phyloP scores from a whole-genome alignment of 352 stramenopile genomes.

The Albugo laibachii region DNA sequence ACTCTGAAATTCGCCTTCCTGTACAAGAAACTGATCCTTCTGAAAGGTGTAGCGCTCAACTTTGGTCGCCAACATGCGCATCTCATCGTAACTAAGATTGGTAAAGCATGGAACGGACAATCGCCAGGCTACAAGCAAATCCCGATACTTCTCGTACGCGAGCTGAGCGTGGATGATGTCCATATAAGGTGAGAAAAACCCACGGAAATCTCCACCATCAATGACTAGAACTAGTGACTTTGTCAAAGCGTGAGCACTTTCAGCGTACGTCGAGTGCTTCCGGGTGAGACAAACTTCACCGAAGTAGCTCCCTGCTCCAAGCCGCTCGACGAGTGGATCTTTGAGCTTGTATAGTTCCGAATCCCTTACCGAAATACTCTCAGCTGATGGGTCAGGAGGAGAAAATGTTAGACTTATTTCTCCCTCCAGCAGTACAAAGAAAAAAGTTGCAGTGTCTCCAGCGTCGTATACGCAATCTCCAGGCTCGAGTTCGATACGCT shows the following conservation, averaged over 20 bases:
- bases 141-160: slow-evolving; percentile 24
- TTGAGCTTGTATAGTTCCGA: no score
- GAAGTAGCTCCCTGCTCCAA: slow-evolving; percentile 29
- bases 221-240: slow-evolving; percentile 26
- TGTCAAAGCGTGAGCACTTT: slow-evolving; percentile 18
- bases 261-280: slow-evolving; percentile 19
- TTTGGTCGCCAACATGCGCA: slow-evolving; percentile 22
- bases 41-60: slow-evolving; percentile 22
- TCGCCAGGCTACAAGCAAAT: slow-evolving; percentile 24
- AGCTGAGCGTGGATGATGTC: slow-evolving; percentile 39
- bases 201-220: slow-evolving; percentile 25
- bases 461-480: slow-evolving; percentile 38
- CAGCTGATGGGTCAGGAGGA: background rate
- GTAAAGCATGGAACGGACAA: slow-evolving; percentile 19
- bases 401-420: slow-evolving; percentile 16
- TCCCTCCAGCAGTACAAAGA: slow-evolving; percentile 42
- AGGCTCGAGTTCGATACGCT: slow-evolving; percentile 17
- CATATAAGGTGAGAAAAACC: slow-evolving; percentile 44
- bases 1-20: slow-evolving; percentile 11
- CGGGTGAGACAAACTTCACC: slow-evolving; percentile 24
- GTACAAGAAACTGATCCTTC: slow-evolving; percentile 19
- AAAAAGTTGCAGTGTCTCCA: slow-evolving; percentile 28
- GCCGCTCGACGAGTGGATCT: slow-evolving; percentile 9
- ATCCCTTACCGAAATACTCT: no score
- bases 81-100: slow-evolving; percentile 24